Conservation (phyloP, 2,329 filamentous ascomycete species). For the Pestalotiopsis sp. region DNA sequence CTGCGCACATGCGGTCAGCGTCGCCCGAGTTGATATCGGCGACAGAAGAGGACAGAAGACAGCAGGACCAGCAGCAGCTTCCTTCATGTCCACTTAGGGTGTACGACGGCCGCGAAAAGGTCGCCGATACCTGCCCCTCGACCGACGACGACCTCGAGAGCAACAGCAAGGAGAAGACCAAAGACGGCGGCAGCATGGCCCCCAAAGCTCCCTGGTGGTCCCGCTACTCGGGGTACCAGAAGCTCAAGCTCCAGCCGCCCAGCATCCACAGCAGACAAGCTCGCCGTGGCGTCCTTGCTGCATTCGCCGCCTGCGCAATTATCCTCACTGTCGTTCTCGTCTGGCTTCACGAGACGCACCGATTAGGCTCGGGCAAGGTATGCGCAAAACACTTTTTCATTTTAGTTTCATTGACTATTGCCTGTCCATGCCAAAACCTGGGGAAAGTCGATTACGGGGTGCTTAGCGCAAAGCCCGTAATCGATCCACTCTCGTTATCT, state of each 20-base stretch:
- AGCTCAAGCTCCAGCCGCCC: conserved; percentile 4
- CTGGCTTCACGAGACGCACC: conserved; percentile 13
- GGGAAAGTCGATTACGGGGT: background rate
- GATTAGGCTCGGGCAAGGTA: background rate
- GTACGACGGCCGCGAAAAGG: conserved; percentile 4
- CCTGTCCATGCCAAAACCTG: background rate
- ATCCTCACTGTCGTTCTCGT: conserved; percentile 17
- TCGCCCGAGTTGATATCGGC: background rate
- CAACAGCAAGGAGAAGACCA: background rate
- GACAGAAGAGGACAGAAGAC: background rate
- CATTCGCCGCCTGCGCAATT: conserved; percentile 14
- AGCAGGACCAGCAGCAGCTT: background rate
- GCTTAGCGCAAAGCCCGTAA: background rate
- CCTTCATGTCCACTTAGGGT: conserved; percentile 8
- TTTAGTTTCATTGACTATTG: background rate
- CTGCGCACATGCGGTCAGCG: background rate
- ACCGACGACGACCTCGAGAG: conserved; percentile 11
- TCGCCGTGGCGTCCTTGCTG: conserved; percentile 17
- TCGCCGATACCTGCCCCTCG: background rate
- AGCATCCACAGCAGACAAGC: conserved; percentile 13
- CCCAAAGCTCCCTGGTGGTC: conserved; percentile 17
- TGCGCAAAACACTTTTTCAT: background rate
- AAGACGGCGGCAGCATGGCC: conserved; percentile 4
- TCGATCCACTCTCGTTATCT: background rate
- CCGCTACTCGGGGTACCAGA: conserved; percentile 15